Evolutionary conservation across 352 stramenopile species (phyloP), one percentile per base, ranked within the genome.

Genomic region (Pythium aristosporum): DNA sequence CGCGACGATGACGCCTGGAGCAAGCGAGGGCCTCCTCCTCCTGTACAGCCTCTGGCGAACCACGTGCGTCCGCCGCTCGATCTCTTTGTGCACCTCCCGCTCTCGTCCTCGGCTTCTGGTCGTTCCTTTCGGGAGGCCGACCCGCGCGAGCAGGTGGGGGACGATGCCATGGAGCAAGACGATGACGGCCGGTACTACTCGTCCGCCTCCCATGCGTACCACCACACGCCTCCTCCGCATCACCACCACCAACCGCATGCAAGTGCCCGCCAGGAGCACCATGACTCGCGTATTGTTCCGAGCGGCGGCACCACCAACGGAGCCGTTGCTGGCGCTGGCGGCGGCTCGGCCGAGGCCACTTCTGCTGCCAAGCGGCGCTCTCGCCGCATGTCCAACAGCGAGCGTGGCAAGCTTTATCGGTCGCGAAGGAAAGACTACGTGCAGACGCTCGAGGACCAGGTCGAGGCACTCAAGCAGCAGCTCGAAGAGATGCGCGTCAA

Each of bases 401-500:
- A 89, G 55, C 77, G 80, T 3, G 75, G 76, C 20, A 89, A 89
- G 63, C 81, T 86, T 21, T 88, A 89, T 61, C 78, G 80, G 41
- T 74, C 69, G 32, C 70, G 73, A 49, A 71, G 78, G 30, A 85
- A 87, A 55, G 58, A 71, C 49, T 88, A 87, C 65, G 63, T 76
- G 8, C 65, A 67, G 34, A 53, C 75, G 6, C 58, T 89, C 11
- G 51, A 76, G 13, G 25, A 60, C 0, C 53, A 60, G 5, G 77
- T 92, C 21, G 63, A 67, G 46, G 57, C 74, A 6, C 71, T 92
- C 20, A 77, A 75, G 21, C 71, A 76, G 41, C 70, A 89, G 64
- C 74, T 90, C 52, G 67, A 73, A 4, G 53, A 61, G 10, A 69
- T 91, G 44, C 57, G 51, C 3, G 46, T 80, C 11, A 65, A 69